Conservation (phyloP, 2,329 filamentous ascomycete genomes). For the Xylariomycetidae sp. region DNA sequence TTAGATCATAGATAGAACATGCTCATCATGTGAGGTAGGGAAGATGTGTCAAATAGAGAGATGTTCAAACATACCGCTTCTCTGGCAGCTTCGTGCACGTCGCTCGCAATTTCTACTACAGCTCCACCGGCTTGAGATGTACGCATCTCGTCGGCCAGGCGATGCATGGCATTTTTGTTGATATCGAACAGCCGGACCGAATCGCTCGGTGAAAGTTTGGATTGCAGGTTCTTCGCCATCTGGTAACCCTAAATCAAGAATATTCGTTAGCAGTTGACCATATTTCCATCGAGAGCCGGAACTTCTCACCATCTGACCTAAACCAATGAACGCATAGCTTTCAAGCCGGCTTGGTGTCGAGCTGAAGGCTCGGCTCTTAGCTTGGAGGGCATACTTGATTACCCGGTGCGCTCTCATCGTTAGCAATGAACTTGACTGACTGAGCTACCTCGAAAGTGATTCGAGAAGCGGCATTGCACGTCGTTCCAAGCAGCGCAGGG, state of each 20-base stretch:
- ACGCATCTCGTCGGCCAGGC: slow-evolving; percentile 43
- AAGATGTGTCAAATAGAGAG: slow-evolving; percentile 14
- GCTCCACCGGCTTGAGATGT: slow-evolving; percentile 40
- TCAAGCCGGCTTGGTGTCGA: slow-evolving; percentile 42
- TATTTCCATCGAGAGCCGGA: background rate
- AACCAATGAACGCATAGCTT: slow-evolving; percentile 54
- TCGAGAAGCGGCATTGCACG: too few relatives aligned
- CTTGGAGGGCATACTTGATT: slow-evolving; percentile 31
- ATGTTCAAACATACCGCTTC: slow-evolving; percentile 42
- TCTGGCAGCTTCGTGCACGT: slow-evolving; percentile 43
- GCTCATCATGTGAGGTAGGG: slow-evolving; percentile 26
- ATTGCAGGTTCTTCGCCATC: slow-evolving; percentile 59
- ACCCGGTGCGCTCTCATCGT: slow-evolving; percentile 40
- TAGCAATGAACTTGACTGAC: too few relatives aligned
- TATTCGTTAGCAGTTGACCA: slow-evolving; percentile 3
- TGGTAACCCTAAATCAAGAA: slow-evolving; percentile 46
- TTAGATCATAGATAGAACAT: slow-evolving; percentile 63
- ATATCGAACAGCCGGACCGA: slow-evolving; percentile 53
- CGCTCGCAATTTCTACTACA: slow-evolving; percentile 38
- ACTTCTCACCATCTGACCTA: slow-evolving; percentile 54
- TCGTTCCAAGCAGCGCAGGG: slow-evolving; percentile 5
- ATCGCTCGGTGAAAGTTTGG: slow-evolving; percentile 48
- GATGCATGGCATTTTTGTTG: slow-evolving; percentile 43
- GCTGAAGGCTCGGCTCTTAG: slow-evolving; percentile 45
- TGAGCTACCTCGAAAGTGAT: too few relatives aligned